Percentiles rank a stretch among this genome's conserved stretches.
These are phyloP conservation scores for Curvularia hawaiiensis DNA, from an alignment of 2,329 filamentous ascomycete genomes.

Conservation along the genomic window DNA sequence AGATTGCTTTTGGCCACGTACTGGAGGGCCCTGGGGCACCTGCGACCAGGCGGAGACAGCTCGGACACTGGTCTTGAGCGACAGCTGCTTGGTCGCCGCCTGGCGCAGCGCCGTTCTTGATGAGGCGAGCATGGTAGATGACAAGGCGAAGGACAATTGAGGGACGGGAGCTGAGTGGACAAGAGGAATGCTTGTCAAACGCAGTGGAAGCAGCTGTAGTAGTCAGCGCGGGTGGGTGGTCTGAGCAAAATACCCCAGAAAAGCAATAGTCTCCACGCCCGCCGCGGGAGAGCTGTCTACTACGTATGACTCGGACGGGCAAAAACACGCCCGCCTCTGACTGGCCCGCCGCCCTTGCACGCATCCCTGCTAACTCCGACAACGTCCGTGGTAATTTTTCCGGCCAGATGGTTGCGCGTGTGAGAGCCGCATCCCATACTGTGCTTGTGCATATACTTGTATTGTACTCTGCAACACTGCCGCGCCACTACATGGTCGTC, in stretches of 20 bases:
- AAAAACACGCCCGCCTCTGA: constrained; percentile 18
- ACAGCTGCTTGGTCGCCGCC: constrained; percentile 43
- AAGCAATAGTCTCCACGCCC: constrained; percentile 25
- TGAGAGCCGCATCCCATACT: not conserved
- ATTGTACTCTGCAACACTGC: not conserved
- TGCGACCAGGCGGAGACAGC: constrained; percentile 86
- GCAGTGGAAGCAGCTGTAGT: constrained; percentile 14
- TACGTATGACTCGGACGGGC: constrained; percentile 14
- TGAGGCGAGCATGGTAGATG: constrained; percentile 41
- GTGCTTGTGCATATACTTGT: not conserved
- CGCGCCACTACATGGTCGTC: not conserved
- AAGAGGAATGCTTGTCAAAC: constrained; percentile 14
- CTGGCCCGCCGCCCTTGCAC: constrained; percentile 16
- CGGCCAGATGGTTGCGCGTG: constrained; percentile 14
- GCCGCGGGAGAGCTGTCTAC: constrained; percentile 21
- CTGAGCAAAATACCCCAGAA: constrained; percentile 39
- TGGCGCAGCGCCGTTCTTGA: constrained; percentile 48
- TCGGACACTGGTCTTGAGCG: constrained; percentile 52
- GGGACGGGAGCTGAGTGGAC: constrained; percentile 13
- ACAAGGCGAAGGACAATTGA: constrained; percentile 9
- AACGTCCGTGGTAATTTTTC: constrained; percentile 26
- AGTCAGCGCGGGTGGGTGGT: constrained; percentile 19
- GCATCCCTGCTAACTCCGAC: constrained; percentile 22
- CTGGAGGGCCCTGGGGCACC: constrained; percentile 91
- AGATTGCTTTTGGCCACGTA: constrained; percentile 56